Evolutionary conservation across 345 rosid species (phyloP).

Genomic region (Turritis glabra): DNA sequence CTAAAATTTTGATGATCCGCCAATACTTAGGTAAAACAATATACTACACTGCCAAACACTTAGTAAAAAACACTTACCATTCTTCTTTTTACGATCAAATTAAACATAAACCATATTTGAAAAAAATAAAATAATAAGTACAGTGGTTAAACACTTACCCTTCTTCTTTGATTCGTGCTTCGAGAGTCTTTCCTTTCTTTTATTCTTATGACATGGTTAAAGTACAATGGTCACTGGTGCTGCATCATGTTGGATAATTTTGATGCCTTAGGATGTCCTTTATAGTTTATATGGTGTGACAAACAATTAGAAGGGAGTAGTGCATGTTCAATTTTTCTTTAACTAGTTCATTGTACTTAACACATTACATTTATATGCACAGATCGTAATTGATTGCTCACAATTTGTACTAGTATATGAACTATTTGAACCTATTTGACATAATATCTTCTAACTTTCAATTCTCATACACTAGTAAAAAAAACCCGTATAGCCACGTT

Average conservation of each 20-base stretch:
- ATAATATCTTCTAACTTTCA: background rate
- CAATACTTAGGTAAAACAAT: too few species aligned
- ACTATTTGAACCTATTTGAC: conserved; percentile 1
- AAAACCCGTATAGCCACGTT: too few species aligned
- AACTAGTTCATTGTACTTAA: background rate
- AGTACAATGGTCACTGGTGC: conserved; percentile 6
- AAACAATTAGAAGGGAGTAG: background rate
- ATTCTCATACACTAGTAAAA: too few species aligned
- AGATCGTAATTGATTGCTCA: conserved; percentile 69
- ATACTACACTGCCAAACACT: too few species aligned
- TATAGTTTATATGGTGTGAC: background rate
- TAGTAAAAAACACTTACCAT: too few species aligned
- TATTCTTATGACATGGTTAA: background rate
- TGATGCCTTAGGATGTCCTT: conserved; percentile 8
- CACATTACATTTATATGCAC: conserved; percentile 7
- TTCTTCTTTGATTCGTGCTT: background rate
- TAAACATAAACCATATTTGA: too few species aligned
- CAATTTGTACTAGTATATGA: conserved; percentile 53
- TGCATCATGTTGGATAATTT: background rate
- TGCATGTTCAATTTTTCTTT: background rate
- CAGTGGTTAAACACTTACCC: too few species aligned
- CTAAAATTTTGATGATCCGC: too few species aligned
- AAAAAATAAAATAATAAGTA: too few species aligned
- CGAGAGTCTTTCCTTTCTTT: conserved; percentile 7
- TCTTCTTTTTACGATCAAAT: too few species aligned